These are phyloP conservation scores for Wickerhamiella alocasiicola DNA, from an alignment of 805 yeast genomes.

Conservation along the genomic window DNA sequence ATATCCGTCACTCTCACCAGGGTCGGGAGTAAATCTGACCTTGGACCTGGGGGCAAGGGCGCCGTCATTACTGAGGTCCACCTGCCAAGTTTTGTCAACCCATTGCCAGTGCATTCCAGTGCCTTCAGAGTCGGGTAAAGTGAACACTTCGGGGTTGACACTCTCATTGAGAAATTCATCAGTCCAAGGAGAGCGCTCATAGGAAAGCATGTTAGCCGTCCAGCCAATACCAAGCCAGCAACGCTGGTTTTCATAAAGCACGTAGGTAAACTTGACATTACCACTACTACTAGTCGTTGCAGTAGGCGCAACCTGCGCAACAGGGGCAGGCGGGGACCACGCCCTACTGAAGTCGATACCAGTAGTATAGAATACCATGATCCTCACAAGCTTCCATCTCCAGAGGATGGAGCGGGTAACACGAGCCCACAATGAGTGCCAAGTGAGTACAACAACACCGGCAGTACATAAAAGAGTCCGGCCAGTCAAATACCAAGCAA, in stretches of 20 bases:
- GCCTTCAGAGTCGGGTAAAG: conserved; percentile 59
- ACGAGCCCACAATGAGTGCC: conserved; percentile 76
- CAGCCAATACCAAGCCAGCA: conserved; percentile 97
- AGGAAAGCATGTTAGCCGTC: conserved; percentile 83
- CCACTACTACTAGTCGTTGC: background rate
- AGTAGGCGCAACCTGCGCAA: background rate
- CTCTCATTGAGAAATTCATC: conserved; percentile 88
- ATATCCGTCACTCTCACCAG: conserved; percentile 71
- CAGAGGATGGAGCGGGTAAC: conserved; percentile 76
- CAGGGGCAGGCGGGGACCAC: conserved; percentile 1
- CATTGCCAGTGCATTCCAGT: conserved; percentile 81
- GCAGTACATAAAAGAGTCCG: conserved; percentile 45
- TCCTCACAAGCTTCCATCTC: conserved; percentile 63
- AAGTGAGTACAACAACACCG: conserved; percentile 56
- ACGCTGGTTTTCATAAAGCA: conserved; percentile 86
- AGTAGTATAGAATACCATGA: conserved; percentile 66
- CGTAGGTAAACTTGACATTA: conserved; percentile 55
- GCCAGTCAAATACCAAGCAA: conserved; percentile 53
- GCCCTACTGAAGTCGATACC: conserved; percentile 37
- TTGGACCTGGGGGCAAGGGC: conserved; percentile 46
- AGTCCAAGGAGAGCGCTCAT: conserved; percentile 95
- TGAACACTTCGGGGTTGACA: conserved; percentile 61
- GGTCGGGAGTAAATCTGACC: conserved; percentile 40
- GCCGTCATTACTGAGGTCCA: conserved; percentile 82
- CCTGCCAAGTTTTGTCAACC: conserved; percentile 87